Evolutionary conservation across 2,329 filamentous ascomycete genomes (phyloP), one percentile per base, ranked within the genome.

Genomic region (Tolypocladium guangdongense): DNA sequence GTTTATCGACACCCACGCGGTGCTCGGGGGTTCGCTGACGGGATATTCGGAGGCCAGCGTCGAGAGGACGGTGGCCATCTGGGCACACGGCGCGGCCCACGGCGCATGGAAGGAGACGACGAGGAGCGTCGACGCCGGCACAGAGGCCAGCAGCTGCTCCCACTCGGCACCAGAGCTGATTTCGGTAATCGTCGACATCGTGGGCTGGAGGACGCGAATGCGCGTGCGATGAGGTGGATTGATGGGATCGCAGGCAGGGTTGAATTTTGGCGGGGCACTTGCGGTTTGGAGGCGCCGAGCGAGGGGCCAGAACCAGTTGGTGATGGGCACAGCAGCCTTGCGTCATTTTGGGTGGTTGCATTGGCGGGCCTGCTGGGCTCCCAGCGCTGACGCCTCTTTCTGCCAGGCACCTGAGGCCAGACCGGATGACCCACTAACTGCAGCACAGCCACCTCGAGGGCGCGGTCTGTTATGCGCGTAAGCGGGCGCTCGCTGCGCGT

Each of bases 41-140:
- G 89, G 83, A 73, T 95, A 96, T 68, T 91, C 90, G 64, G 84
- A 83, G 59, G 92, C 91, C 59, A 99, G 87, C 24, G 90, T 87
- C 65, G 82, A 78, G 59, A 99, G 82, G 62, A 97, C 87, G 50
- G 84, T 87, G 61, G 82, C 83, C 91, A 97, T 97, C 73, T 96
- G 90, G 58, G 88, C 84, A 77, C 93, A 97, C 47, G 93, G 93
- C 55, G 90, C 90, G 33, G 93, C 93, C 93, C 93, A 99, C 60
- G 91, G 88, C 22, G 93, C 90, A 70, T 97, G 88, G 78, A 99
- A 99, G 68, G 91, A 96, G 66, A 95, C 82, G 65, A 96, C 78
- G 58, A 92, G 78, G 56, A 96, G 82, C 18, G 87, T 82, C 18
- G 84, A 80, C 2, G 85, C 66, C 12, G 88, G 81, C 16, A 91